phyloP scores from a whole-genome alignment of 2,329 filamentous ascomycete species.

The Trichoderma harzianum region DNA sequence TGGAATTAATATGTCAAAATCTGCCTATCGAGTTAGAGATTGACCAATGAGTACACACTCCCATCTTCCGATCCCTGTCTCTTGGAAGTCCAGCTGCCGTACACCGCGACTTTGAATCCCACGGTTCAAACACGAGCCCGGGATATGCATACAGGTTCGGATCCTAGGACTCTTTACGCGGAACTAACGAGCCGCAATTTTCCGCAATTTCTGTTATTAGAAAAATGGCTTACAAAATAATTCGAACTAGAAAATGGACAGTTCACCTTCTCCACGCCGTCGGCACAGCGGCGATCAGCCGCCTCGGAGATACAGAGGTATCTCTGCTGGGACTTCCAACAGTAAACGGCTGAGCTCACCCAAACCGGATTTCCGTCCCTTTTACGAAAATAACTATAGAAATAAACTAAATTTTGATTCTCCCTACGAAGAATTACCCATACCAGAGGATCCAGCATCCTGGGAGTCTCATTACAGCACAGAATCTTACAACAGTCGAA shows the following conservation, averaged over 20 bases:
- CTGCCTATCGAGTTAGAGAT: background rate
- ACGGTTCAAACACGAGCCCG: background rate
- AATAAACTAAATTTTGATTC: background rate
- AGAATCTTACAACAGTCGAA: background rate
- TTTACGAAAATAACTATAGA: background rate
- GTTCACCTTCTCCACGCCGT: background rate
- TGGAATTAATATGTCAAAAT: background rate
- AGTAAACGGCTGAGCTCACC: background rate
- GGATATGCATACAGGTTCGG: background rate
- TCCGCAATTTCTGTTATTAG: background rate
- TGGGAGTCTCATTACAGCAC: background rate
- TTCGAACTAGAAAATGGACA: background rate
- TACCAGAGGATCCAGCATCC: background rate
- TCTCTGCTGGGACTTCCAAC: background rate
- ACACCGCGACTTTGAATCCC: background rate
- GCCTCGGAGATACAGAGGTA: background rate
- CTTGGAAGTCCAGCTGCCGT: background rate
- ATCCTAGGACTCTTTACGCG: background rate
- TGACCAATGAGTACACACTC: background rate
- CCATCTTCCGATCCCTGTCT: background rate
- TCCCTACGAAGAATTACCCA: background rate
- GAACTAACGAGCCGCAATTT: background rate
- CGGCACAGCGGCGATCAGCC: background rate
- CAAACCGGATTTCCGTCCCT: background rate
- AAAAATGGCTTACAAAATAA: background rate